Evolutionary conservation across 257 asterid genomes (phyloP).

Genomic region (Anisodus tanguticus): DNA sequence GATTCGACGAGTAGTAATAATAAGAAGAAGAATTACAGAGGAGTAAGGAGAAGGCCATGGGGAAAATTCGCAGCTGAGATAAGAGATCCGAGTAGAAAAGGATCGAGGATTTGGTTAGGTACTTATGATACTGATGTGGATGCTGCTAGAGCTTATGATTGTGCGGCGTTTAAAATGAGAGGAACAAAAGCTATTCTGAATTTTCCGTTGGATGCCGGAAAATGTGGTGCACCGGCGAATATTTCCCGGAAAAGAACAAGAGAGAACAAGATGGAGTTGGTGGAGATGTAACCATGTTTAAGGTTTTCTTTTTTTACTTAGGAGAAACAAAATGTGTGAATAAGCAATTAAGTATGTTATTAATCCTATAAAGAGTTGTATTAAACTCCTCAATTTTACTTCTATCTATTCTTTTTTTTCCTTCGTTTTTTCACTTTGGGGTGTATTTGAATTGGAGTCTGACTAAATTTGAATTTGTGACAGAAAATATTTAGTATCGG

Average conservation of each 20-base stretch:
- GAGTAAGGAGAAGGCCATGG: conserved; percentile 92
- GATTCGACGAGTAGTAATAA: background rate
- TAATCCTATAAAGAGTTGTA: too few relatives aligned
- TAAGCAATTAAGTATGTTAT: too few relatives aligned
- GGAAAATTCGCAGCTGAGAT: conserved; percentile 93
- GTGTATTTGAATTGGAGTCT: too few relatives aligned
- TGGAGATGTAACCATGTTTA: background rate
- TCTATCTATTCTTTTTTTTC: too few relatives aligned
- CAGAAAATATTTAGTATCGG: too few relatives aligned
- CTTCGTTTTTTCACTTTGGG: too few relatives aligned
- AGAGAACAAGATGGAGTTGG: background rate
- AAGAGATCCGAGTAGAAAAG: conserved; percentile 76
- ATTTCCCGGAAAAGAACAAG: conserved; percentile 58
- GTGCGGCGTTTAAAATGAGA: conserved; percentile 85
- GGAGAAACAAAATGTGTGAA: too few relatives aligned
- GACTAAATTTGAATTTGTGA: too few relatives aligned
- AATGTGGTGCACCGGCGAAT: conserved; percentile 52
- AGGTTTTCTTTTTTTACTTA: too few relatives aligned
- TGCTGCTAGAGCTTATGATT: conserved; percentile 89
- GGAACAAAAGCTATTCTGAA: conserved; percentile 77
- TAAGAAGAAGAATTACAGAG: conserved; percentile 56
- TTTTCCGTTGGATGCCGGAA: conserved; percentile 85
- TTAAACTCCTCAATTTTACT: too few relatives aligned
- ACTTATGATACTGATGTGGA: conserved; percentile 68
- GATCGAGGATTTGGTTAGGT: conserved; percentile 84